Evolutionary conservation across 352 stramenopile species (phyloP), one percentile per base, ranked within the genome.

Genomic region (Phytophthora tubulina): DNA sequence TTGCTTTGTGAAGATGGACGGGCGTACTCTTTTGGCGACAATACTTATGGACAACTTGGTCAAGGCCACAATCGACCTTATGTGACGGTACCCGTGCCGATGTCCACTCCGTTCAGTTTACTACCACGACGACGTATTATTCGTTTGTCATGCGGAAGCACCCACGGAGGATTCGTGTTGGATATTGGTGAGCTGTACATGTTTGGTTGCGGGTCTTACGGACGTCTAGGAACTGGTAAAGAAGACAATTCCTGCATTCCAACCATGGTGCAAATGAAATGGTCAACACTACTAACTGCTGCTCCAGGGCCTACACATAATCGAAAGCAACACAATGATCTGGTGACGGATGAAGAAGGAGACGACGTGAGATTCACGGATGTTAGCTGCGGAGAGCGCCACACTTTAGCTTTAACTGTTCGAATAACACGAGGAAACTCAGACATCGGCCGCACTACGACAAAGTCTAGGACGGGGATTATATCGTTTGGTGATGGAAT

Each of bases 401-500:
- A 94, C 60, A 94, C 86, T 13, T 73, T 94, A 1, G 56, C 77
- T 3, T 65, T 93, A 0, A 39, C 44, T 0, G 14, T 51, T n/a
- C 52, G 51, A 42, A 49, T 15, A 41, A 41, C 39, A 48, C 35
- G 30, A 67, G 52, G 36, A 35, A 55, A 39, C 10, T 33, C 48
- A 0, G 49, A 62, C 10, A 70, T 44, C 15, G 56, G 54, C 31
- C 49, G 70, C 32, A 62, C 30, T 6, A 62, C 36, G 21, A 57
- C 55, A 1, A 59, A 70, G 6, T 27, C 38, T 5, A 85, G 81
- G 67, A 79, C 70, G 10, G 67, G 79, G 21, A 79, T 94, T 50
- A 81, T 94, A 10, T 71, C 78, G 1, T 94, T 92, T 63, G 86
- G 86, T 2, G 86, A 94, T 56, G 83, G 83, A 7, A 84, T 89